Evolutionary conservation across 352 stramenopile genomes (phyloP), one percentile per base, ranked within the genome.

Genomic region (Globisporangium recalcitrans): DNA sequence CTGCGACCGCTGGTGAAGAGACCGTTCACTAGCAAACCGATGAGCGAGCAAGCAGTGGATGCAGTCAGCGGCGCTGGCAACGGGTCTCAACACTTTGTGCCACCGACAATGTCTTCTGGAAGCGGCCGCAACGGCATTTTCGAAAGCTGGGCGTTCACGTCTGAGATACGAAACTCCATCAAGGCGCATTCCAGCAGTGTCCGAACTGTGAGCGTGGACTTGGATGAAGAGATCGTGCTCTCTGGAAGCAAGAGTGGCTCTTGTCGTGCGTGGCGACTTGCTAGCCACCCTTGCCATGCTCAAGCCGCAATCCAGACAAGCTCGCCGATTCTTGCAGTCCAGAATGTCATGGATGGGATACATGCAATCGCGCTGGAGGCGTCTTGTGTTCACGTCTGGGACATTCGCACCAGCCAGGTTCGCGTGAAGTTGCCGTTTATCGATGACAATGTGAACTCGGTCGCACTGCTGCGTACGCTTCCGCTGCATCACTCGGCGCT

Each of bases 191-290:
- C 80, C 2, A 92, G 79, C 49, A 64, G 60, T 5, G 77, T 88
- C 6, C 77, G 78, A 10, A 75, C 70, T 6, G 65, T 90, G 3
- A 75, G 63, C 44, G 77, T 90, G 26, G 81, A 90, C 31, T 42
- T 63, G 7, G 68, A 86, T n/a, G 79, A 92, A 65, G 71, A 86
- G 11, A 31, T 92, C 21, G 59, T 87, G 8, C 64, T 90, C 49
- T 85, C 83, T 1, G 83, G 77, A n/a, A 90, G 78, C 51, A 88
- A 87, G 47, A 84, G 85, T 22, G 81, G 81, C n/a, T 85, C 79
- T 1, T 90, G 83, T 49, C 77, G 83, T 5, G 76, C 77, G 8
- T 92, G 83, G 83, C 66, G 80, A n/a, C 71, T 92, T 10, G 68
- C 77, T 5, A 74, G 60, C 16, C 81, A 87, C 31, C 82, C 82